Base-by-base conservation (phyloP, 2,329 filamentous ascomycete genomes). In the Aureobasidium uvarum region DNA sequence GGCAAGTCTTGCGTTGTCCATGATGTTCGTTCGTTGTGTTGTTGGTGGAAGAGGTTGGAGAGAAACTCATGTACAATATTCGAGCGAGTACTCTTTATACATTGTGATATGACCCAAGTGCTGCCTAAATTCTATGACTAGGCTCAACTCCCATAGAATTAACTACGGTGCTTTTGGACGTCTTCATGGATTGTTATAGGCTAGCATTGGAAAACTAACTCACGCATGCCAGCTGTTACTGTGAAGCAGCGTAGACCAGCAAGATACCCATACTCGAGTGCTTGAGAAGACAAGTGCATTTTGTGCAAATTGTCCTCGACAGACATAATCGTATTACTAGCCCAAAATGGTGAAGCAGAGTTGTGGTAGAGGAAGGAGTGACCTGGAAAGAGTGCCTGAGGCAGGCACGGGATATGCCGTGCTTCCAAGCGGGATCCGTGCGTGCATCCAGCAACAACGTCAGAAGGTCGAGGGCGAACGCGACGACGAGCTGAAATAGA, bases 401-500 rank as follows among this genome's bases (percentile, higher is more conserved):
- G 56, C 25, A 48, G 14, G 10, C 0, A 62, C 59, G 59, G 46
- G 20, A 41, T 31, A 3, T 51, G 45, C 59, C 59, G 59, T 23
- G 16, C 13, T 13, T 1, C 3, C 5, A 16, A 8, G 18, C 16
- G 59, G 45, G 59, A 62, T 33, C 43, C 41, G 56, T 62, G 59
- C 38, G 36, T 7, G 46, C 36, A 23, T 48, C 6, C n/a, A 51
- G 58, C 33, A 63, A 63, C 60, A 63, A 63, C 60, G 60, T 63
- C 60, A 63, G 60, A 63, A 54, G 48, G 60, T 50, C 45, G 45
- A 62, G 58, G 58, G 58, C 60, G 36, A 63, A 43, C 13, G 60
- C 60, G 38, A 63, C 31, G n/a, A 41, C 16, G 36, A 63, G 60
- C 46, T 51, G 45, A 16, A 43, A 33, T 43, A 63, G 59, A 62